Conservation (phyloP, 768 basidiomycete species). For the Hypholoma sublateritium region DNA sequence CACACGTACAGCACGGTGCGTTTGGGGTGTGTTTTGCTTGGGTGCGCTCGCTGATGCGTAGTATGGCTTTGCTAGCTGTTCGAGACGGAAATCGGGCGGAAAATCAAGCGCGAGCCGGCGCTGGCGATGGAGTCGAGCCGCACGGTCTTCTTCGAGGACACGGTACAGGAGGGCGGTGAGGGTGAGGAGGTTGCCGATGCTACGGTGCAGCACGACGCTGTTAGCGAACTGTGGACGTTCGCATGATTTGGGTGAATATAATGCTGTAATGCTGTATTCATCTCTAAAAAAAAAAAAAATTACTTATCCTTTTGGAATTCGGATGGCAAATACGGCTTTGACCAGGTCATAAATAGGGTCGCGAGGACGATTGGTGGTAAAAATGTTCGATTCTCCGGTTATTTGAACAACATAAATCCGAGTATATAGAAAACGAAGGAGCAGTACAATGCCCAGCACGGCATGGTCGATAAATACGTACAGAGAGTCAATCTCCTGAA, state of each 20-base stretch:
- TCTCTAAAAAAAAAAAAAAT: too few relatives aligned
- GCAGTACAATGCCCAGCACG: slow-evolving; percentile 5
- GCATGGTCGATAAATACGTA: not conserved
- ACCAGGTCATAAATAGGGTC: too few relatives aligned
- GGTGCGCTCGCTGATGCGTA: not conserved
- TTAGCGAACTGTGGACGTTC: slow-evolving; percentile 51
- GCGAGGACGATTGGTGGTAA: not conserved
- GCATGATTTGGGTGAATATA: slow-evolving; percentile 1
- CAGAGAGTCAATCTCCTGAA: not conserved
- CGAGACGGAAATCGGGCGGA: slow-evolving; percentile 78
- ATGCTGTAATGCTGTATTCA: too few relatives aligned
- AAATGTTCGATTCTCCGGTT: too few relatives aligned
- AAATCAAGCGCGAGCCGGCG: slow-evolving; percentile 79
- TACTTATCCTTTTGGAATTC: too few relatives aligned
- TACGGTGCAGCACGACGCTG: slow-evolving; percentile 29
- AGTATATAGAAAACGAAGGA: not conserved
- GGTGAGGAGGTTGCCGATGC: slow-evolving; percentile 1
- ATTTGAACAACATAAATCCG: too few relatives aligned
- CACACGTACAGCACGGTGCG: slow-evolving; percentile 83
- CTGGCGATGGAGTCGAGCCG: slow-evolving; percentile 41
- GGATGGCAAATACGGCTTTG: too few relatives aligned
- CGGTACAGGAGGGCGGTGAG: not conserved
- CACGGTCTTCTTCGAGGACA: slow-evolving; percentile 23
- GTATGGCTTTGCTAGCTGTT: slow-evolving; percentile 58
- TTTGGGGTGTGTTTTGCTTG: not conserved